phyloP scores from a whole-genome alignment of 176 grass and related monocot genomes.

The Leersia perrieri region DNA sequence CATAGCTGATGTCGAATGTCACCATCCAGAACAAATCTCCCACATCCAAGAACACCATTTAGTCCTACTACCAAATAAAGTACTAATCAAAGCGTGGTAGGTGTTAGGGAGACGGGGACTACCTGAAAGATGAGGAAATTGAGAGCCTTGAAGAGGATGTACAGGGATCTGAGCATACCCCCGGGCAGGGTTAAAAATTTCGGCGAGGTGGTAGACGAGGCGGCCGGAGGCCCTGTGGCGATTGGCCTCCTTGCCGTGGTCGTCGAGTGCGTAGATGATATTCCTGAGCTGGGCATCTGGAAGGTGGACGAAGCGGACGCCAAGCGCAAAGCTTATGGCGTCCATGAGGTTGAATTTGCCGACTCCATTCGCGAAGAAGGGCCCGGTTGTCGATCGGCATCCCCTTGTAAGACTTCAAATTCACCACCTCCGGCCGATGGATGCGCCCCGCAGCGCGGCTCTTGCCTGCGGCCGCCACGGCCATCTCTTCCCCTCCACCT shows the following conservation, averaged over 20 bases:
- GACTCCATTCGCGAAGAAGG: slow-evolving; percentile 85
- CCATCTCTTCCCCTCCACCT: slow-evolving; percentile 45
- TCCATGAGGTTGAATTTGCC: slow-evolving; percentile 99
- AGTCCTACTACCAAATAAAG: no score
- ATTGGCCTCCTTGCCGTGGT: slow-evolving; percentile 86
- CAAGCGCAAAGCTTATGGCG: slow-evolving; percentile 94
- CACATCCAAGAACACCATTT: no score
- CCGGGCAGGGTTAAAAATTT: no score
- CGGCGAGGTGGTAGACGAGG: slow-evolving; percentile 61
- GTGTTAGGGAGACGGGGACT: no score
- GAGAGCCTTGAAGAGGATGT: slow-evolving; percentile 92
- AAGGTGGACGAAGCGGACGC: slow-evolving; percentile 79
- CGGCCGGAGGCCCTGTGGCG: slow-evolving; percentile 79
- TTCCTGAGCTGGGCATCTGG: slow-evolving; percentile 91
- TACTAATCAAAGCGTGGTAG: no score
- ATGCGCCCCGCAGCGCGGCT: slow-evolving; percentile 66
- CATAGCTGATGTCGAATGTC: no score
- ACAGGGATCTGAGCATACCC: slow-evolving; percentile 88
- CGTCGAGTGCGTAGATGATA: slow-evolving; percentile 86
- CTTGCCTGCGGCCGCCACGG: slow-evolving; percentile 26
- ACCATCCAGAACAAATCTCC: no score
- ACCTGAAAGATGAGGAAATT: slow-evolving; percentile 99
- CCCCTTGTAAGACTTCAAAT: slow-evolving; percentile 98
- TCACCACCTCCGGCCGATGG: slow-evolving; percentile 81
- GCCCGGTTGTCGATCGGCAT: slow-evolving; percentile 76